Conservation (phyloP, 2,329 filamentous ascomycete species). For the Fusarium mundagurra region DNA sequence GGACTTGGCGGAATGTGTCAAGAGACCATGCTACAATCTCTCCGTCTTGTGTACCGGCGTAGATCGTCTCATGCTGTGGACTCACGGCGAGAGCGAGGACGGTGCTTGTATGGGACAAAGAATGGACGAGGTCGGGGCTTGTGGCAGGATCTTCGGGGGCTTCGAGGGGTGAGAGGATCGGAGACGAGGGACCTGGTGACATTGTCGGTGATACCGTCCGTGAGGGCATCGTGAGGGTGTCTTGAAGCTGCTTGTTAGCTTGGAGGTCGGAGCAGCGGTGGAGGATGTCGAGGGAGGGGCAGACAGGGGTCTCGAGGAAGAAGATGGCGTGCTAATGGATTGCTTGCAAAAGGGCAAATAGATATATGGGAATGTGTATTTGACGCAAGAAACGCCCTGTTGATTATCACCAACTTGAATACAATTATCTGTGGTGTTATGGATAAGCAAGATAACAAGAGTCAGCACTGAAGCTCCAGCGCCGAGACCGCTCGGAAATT, state of each 20-base stretch:
- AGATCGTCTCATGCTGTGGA: constrained; percentile 80
- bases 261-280: background rate
- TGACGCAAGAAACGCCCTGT: background rate
- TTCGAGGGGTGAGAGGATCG: constrained; percentile 40
- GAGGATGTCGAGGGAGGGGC: constrained; percentile 6
- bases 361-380: accelerated
- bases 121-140: constrained; percentile 75
- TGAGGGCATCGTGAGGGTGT: constrained; percentile 37
- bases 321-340: background rate
- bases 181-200: constrained; percentile 36
- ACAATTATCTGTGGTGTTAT: background rate
- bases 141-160: constrained; percentile 35
- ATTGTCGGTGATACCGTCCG: constrained; percentile 36
- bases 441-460: constrained; percentile 12
- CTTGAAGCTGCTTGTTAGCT: constrained; percentile 20
- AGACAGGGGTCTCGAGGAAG: background rate
- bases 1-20: constrained; percentile 82
- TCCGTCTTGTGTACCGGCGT: constrained; percentile 91
- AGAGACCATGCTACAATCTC: constrained; percentile 94
- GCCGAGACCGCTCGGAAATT: constrained; percentile 34
- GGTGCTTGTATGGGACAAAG: constrained; percentile 79
- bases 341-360: background rate
- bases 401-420: background rate
- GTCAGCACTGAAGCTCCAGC: constrained; percentile 20
- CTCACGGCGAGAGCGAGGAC: constrained; percentile 87